These are phyloP conservation scores for Stellera chamaejasme DNA, from an alignment of 345 rosid species.

Conservation along the genomic window DNA sequence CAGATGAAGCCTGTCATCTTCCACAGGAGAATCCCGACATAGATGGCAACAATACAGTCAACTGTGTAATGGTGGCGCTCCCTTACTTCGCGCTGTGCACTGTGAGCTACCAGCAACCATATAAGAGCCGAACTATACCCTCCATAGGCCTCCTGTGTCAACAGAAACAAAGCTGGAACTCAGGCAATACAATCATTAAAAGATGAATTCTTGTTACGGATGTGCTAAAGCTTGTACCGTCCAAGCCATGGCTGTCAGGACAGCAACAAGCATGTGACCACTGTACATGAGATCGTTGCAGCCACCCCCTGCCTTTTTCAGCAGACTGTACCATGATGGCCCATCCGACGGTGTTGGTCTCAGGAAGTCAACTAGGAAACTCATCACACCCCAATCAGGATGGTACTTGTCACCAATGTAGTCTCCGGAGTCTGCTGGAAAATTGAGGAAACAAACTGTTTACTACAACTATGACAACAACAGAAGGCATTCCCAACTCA, in stretches of 20 bases:
- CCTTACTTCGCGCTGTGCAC: constrained; percentile 80
- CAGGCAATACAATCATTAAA: constrained; percentile 4
- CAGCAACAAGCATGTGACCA: constrained; percentile 96
- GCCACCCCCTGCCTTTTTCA: constrained; percentile 93
- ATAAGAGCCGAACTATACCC: constrained; percentile 71
- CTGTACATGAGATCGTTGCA: constrained; percentile 96
- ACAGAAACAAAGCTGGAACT: not conserved
- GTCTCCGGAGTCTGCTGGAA: constrained; percentile 44
- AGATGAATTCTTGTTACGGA: not conserved
- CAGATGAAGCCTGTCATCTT: constrained; percentile 86
- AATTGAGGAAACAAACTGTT: constrained; percentile 6
- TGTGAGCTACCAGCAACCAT: constrained; percentile 78
- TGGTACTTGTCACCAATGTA: constrained; percentile 36
- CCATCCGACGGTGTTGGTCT: constrained; percentile 67
- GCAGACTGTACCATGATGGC: constrained; percentile 62
- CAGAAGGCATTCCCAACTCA: not conserved
- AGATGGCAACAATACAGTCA: constrained; percentile 84
- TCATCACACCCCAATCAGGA: constrained; percentile 85
- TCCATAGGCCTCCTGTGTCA: constrained; percentile 84
- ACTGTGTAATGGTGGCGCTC: constrained; percentile 89
- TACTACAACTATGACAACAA: constrained; percentile 1
- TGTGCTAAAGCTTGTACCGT: constrained; percentile 36
- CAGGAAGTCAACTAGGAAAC: constrained; percentile 72
- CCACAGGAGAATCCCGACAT: constrained; percentile 88
- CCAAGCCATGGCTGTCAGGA: constrained; percentile 98